phyloP scores from a whole-genome alignment of 2,329 filamentous ascomycete species.

The Ampelomyces quisqualis region DNA sequence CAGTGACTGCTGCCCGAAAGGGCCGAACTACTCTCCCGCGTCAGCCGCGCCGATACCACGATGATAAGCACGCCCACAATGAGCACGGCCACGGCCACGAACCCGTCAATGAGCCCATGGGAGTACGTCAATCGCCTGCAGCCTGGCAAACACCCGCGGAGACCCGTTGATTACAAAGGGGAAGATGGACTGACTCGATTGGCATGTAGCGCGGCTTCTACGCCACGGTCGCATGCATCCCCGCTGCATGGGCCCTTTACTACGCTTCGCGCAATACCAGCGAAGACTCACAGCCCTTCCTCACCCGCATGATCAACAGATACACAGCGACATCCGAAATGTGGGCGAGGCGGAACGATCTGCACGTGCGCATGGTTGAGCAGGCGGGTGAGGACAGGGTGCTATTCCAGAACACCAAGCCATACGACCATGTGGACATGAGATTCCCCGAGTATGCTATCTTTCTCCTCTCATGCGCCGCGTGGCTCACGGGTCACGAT shows the following conservation, averaged over 20 bases:
- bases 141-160: too few relatives aligned
- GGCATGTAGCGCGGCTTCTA: slow-evolving; percentile 49
- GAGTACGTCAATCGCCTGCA: slow-evolving; percentile 47
- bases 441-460: slow-evolving; percentile 67
- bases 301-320: slow-evolving; percentile 56
- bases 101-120: slow-evolving; percentile 52
- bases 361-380: slow-evolving; percentile 63
- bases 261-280: slow-evolving; percentile 45
- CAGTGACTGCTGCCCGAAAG: slow-evolving; percentile 45
- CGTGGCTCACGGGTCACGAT: too few relatives aligned
- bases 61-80: slow-evolving; percentile 40
- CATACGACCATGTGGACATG: slow-evolving; percentile 55
- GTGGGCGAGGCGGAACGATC: slow-evolving; percentile 58
- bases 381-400: slow-evolving; percentile 64
- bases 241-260: slow-evolving; percentile 50
- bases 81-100: slow-evolving; percentile 34
- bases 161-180: too few relatives aligned
- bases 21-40: slow-evolving; percentile 39
- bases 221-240: slow-evolving; percentile 49
- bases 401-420: slow-evolving; percentile 55
- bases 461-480: slow-evolving; percentile 30
- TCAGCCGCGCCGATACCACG: slow-evolving; percentile 46
- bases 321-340: slow-evolving; percentile 56
- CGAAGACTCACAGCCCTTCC: slow-evolving; percentile 44
- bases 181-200: slow-evolving; percentile 23